Evolutionary conservation across 2,329 filamentous ascomycete genomes (phyloP).

Genomic region (Xylaria sp.): DNA sequence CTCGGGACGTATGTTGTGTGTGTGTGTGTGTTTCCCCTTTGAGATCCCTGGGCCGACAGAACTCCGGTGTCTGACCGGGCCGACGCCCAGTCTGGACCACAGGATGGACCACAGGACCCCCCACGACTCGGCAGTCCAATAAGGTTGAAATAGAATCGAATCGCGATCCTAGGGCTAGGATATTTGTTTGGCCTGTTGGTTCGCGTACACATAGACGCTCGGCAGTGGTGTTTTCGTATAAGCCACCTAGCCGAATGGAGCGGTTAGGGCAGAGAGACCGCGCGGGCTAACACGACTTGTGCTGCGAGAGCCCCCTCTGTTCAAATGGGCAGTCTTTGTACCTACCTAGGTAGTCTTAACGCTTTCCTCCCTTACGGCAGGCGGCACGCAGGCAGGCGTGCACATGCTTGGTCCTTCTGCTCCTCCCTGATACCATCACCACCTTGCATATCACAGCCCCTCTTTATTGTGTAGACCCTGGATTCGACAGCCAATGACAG

Average conservation of each 20-base stretch:
- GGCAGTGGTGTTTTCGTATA: constrained; percentile 23
- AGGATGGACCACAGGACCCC: constrained; percentile 2
- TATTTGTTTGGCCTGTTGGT: constrained; percentile 12
- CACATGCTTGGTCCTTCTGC: constrained; percentile 20
- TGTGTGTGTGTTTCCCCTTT: too few species aligned
- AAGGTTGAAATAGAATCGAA: neutral
- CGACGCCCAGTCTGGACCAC: constrained; percentile 26
- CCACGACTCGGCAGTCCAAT: constrained; percentile 28
- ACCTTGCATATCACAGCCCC: constrained; percentile 43
- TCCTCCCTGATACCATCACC: constrained; percentile 35
- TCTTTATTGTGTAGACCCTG: constrained; percentile 32
- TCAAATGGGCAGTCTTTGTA: constrained; percentile 38
- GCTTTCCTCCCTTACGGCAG: constrained; percentile 13
- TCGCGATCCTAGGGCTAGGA: constrained; percentile 7
- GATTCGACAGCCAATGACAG: constrained; percentile 31
- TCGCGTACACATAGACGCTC: constrained; percentile 33
- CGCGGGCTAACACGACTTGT: constrained; percentile 24
- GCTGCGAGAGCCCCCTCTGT: constrained; percentile 25
- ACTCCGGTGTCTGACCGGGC: constrained; percentile 8
- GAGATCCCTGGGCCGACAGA: constrained; percentile 10
- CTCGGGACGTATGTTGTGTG: constrained; percentile 5
- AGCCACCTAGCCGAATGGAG: constrained; percentile 28
- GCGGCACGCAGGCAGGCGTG: constrained; percentile 1
- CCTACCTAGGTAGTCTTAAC: too few species aligned
- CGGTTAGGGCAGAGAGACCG: constrained; percentile 31